phyloP scores from a whole-genome alignment of 73 alveolate genomes.

The Uronychia setigera region DNA sequence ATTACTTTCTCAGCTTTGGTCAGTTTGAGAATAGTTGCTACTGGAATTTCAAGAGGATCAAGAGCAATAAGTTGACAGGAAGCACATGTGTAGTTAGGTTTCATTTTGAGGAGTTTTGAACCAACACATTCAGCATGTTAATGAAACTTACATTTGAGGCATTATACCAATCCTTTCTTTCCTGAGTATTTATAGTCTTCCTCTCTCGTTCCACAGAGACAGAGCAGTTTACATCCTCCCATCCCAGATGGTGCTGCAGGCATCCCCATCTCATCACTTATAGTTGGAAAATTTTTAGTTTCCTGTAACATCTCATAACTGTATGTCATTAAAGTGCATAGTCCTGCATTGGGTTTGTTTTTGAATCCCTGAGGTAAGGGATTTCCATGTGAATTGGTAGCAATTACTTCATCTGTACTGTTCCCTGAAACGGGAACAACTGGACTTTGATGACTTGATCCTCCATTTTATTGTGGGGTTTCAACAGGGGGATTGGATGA shows the following conservation, averaged over 20 bases:
- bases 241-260: background rate
- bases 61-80: background rate
- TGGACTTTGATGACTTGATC: too few species aligned
- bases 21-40: background rate
- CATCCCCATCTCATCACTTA: background rate
- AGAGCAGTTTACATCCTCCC: background rate
- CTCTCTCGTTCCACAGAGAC: conserved; percentile 1
- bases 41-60: background rate
- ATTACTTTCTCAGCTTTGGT: background rate
- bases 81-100: background rate
- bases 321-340: background rate
- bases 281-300: background rate
- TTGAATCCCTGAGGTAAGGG: too few species aligned
- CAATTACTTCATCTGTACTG: too few species aligned
- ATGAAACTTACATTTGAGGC: background rate
- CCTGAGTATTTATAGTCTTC: background rate
- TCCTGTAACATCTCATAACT: background rate
- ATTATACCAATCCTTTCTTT: background rate
- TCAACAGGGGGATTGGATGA: too few species aligned
- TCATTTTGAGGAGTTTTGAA: background rate
- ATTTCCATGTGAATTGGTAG: too few species aligned
- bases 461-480: too few species aligned
- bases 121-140: background rate
- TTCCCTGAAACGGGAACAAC: too few species aligned
- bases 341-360: too few species aligned